Base-by-base conservation (phyloP, 1,284 basidiomycete species). In the Albatrellus sp. region DNA sequence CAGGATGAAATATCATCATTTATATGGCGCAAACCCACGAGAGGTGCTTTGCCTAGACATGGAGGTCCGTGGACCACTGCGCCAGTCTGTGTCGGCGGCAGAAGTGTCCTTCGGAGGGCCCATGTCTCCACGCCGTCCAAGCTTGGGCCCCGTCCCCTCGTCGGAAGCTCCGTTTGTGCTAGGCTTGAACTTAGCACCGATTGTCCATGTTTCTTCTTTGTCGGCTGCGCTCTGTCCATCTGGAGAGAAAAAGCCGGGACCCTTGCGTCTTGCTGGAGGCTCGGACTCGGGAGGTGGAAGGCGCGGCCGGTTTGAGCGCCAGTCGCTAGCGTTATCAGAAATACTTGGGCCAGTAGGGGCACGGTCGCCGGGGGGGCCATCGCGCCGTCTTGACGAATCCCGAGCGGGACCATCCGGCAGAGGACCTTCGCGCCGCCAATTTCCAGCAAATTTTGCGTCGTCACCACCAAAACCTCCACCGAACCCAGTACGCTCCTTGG, bases 341-440 rank as follows among this genome's bases (percentile, higher is more conserved):
- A 71, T 58, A 42, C 65, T 67, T 17, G 70, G 58, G 9, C 67
- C 54, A 43, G 71, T 66, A 37, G 78, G 71, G 43, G 63, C 57
- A 42, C 59, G 54, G 28, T 52, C 61, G 16, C 66, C 47, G 24
- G 66, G 60, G 2, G 64, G 62, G 0, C 70, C 73, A 14, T 87
- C 84, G 40, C 76, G 75, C 46, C 81, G 73, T 34, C 77, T 75
- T 13, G 77, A 70, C 12, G 70, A 61, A 46, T 83, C 81, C 14
- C 75, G 73, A 40, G 70, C 64, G 14, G 64, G 64, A 1, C 68
- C 55, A 53, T 81, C 72, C n/a, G 86, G 81, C 16, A 93, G 75
- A 38, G 92, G 93, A 1, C 86, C 89, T 9, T 90, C 80, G 47
- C 92, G 80, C 45, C 92, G 75, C 92, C 92, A 97, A 48, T 79